A percentile compares a stretch with the other conserved stretches of the same genome.
Conservation (phyloP, 2,329 filamentous ascomycete genomes). For the Fusarium coffeatum region DNA sequence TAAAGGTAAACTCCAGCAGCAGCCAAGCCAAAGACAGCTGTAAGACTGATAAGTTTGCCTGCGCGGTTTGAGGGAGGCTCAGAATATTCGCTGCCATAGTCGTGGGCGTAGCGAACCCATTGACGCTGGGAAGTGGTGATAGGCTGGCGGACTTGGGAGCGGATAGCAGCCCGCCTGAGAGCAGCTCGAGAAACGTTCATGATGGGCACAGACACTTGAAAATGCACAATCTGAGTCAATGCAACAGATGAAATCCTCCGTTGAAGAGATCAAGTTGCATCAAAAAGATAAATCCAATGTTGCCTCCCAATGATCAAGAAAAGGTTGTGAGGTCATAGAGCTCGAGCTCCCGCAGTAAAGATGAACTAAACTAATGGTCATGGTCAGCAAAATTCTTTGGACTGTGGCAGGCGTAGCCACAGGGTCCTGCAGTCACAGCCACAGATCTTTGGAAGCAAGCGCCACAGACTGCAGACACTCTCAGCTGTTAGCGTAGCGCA, state of each 20-base stretch:
- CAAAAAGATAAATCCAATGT: constrained; percentile 10
- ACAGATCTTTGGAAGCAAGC: constrained; percentile 15
- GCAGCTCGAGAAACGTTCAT: constrained; percentile 51
- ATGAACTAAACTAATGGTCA: not conserved
- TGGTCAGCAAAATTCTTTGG: constrained; percentile 48
- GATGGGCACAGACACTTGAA: constrained; percentile 7
- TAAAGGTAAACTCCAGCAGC: constrained; percentile 56
- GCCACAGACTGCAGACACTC: constrained; percentile 31
- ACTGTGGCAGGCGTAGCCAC: constrained; percentile 28
- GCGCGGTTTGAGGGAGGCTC: constrained; percentile 39
- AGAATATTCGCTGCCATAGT: constrained; percentile 43
- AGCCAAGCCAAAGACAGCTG: constrained; percentile 53
- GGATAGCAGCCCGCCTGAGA: constrained; percentile 46
- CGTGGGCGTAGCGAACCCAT: constrained; percentile 49
- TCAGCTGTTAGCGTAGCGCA: constrained; percentile 18
- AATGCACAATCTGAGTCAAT: constrained; percentile 9
- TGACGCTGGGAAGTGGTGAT: constrained; percentile 43
- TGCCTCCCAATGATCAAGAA: constrained; percentile 24
- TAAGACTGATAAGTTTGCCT: constrained; percentile 48
- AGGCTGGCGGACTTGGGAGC: constrained; percentile 40
- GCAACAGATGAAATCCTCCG: not conserved
- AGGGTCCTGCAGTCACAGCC: constrained; percentile 1
- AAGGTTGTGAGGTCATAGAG: constrained; percentile 47
- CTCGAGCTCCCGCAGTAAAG: constrained; percentile 25
- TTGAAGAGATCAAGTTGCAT: constrained; percentile 12